Evolutionary conservation across 768 basidiomycete species (phyloP).

Genomic region (Boletus vermiculosoides): DNA sequence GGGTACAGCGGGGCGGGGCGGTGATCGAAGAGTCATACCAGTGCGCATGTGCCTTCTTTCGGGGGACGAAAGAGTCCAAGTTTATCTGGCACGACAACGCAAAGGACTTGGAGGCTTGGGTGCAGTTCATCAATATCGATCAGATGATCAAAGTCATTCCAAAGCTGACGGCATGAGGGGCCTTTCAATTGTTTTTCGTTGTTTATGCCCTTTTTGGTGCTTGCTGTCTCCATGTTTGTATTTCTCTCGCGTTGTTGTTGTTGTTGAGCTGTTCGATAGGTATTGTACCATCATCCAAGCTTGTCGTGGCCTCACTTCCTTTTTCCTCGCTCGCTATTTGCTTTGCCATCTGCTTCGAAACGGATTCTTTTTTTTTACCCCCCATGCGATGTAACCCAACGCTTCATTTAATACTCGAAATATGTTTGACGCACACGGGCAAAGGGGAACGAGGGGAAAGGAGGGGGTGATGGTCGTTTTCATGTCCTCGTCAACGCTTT

Average conservation of each 20-base stretch:
- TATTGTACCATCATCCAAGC: slow-evolving; percentile 6
- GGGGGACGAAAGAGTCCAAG: slow-evolving; percentile 59
- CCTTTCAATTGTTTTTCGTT: neutral
- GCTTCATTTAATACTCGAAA: slow-evolving; percentile 6
- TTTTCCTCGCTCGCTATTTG: neutral
- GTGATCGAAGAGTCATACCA: slow-evolving; percentile 67
- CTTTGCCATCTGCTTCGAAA: neutral
- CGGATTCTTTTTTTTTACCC: neutral
- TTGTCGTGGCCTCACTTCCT: neutral
- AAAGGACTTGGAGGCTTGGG: slow-evolving; percentile 73
- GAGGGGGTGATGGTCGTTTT: neutral
- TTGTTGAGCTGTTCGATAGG: slow-evolving; percentile 1
- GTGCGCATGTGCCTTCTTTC: slow-evolving; percentile 76
- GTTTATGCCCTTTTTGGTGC: neutral
- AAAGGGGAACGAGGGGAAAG: neutral
- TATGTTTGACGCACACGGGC: neutral
- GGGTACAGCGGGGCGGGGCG: slow-evolving; percentile 56
- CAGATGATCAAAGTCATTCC: slow-evolving; percentile 78
- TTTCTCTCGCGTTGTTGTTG: neutral
- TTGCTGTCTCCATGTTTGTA: slow-evolving; percentile 1
- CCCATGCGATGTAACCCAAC: slow-evolving; percentile 11
- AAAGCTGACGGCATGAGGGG: slow-evolving; percentile 59
- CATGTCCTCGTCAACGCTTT: neutral
- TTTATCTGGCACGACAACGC: slow-evolving; percentile 71
- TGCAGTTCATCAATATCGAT: slow-evolving; percentile 82